phyloP scores from a whole-genome alignment of 352 stramenopile species.

The Phytophthora tubulina region DNA sequence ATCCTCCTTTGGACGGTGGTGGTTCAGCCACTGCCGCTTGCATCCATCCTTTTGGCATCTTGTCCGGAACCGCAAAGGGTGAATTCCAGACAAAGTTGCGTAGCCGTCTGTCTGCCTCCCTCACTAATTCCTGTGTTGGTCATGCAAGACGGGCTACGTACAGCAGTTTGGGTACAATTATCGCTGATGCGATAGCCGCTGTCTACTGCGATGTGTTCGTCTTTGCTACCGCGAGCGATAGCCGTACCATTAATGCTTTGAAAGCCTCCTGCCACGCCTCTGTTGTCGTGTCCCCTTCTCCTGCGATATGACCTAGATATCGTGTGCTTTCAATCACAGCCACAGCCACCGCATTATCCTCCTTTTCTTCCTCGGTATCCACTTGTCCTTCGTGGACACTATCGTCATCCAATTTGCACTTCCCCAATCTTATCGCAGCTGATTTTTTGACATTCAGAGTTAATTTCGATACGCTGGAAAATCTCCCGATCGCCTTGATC shows the following conservation, averaged over 20 bases:
- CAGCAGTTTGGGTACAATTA: not conserved
- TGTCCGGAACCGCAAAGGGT: too few relatives aligned
- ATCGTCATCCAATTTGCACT: too few relatives aligned
- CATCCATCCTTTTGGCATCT: too few relatives aligned
- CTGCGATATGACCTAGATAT: not conserved
- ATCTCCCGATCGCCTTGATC: too few relatives aligned
- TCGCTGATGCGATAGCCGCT: not conserved
- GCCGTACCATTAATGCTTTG: not conserved
- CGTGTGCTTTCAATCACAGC: not conserved
- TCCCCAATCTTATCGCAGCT: too few relatives aligned
- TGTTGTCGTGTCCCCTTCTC: not conserved
- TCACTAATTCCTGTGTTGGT: not conserved
- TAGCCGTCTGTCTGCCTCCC: not conserved
- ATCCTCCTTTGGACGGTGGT: too few relatives aligned
- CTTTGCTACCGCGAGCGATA: not conserved
- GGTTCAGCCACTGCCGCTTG: too few relatives aligned
- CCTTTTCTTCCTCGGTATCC: too few relatives aligned
- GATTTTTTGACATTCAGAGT: too few relatives aligned
- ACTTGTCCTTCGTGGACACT: too few relatives aligned
- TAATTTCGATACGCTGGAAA: too few relatives aligned
- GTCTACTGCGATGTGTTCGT: not conserved
- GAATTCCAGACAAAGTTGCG: conserved; percentile 6
- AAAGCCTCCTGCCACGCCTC: not conserved
- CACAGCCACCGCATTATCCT: too few relatives aligned
- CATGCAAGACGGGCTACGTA: conserved; percentile 6